A percentile compares a stretch with the other conserved stretches of the same genome.
Conservation (phyloP, 139 green algal species). For the Chlorella sp. region DNA sequence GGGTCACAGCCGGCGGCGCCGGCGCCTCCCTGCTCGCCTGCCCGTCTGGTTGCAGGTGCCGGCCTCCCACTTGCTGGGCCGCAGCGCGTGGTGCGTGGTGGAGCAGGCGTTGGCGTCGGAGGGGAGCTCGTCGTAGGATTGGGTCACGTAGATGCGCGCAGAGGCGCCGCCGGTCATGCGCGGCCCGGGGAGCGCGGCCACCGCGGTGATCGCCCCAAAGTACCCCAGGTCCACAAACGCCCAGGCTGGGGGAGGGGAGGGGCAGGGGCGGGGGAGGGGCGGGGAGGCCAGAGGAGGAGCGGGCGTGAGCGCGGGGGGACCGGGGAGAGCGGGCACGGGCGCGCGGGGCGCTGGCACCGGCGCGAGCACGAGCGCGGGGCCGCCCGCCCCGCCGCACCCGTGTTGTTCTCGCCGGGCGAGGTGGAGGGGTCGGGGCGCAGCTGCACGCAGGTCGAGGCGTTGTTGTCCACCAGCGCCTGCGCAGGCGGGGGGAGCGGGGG, state of each 20-base stretch:
- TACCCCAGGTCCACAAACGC: slow-evolving; percentile 1
- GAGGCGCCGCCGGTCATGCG: neutral
- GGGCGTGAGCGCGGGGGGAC: neutral
- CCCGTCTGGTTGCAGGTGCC: slow-evolving; percentile 18
- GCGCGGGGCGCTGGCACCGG: too few species aligned
- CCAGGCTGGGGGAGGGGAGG: neutral
- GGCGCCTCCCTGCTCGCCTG: neutral
- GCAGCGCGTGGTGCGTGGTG: neutral
- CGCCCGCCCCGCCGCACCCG: neutral
- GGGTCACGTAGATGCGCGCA: neutral
- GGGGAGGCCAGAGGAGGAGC: neutral
- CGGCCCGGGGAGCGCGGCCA: neutral
- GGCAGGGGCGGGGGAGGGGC: neutral
- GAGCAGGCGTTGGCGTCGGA: slow-evolving; percentile 22
- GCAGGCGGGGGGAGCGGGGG: neutral
- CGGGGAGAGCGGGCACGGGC: neutral
- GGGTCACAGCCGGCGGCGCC: too few species aligned
- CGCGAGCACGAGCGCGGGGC: neutral
- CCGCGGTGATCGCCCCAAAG: neutral
- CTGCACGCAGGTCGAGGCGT: slow-evolving; percentile 1
- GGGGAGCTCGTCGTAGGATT: neutral
- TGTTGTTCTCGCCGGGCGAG: too few species aligned
- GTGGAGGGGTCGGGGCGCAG: neutral
- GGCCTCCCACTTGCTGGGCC: neutral
- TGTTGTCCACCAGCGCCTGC: slow-evolving; percentile 13